Evolutionary conservation across 1,139 yeast genomes (phyloP), one percentile per base, ranked within the genome.

Genomic region (Casaregolazyma suthepensis): DNA sequence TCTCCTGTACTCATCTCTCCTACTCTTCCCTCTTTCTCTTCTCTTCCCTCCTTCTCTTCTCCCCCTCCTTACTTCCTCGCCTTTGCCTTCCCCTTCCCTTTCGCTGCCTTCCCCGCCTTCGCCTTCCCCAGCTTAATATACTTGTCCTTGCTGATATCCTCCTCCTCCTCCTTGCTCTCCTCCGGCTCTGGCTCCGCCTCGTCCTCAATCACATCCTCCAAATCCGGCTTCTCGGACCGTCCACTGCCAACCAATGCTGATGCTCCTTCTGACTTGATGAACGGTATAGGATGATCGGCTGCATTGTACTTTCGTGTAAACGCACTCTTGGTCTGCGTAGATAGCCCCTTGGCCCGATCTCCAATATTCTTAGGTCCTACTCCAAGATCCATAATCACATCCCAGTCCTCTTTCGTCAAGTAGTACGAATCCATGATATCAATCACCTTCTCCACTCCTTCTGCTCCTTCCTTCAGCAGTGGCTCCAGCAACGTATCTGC

Each of bases 361-460:
- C 66, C 71, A 26, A 68, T 64, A 56, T 68, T 66, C 13, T 45
- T 45, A 9, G 49, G 49, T 0, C 96, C 96, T 15, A 90, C 83
- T 20, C 89, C 85, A 59, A 90, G 80, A 58, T 90, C 97, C 77
- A 88, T 74, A 18, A 94, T 73, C 31, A 78, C 79, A 64, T 91
- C 98, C 90, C 95, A 93, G 69, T 93, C 98, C 56, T 91, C 96
- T 63, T 82, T 85, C 10, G 96, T 87, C 46, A 94, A 69, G 65
- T 80, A 93, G 68, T 94, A 93, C 40, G 81, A 75, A 68, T 93
- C 99, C 87, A 93, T 79, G 1, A 81, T 63, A 13, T 75, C 75
- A 48, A 93, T 83, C 2, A 87, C 83, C 2, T 77, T 78, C 0
- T 75, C 75, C 29, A 93, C 79, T 1, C 91, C 95, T 1, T 75